Evolutionary conservation across 768 basidiomycete genomes (phyloP), one percentile per base, ranked within the genome.

Genomic region (Lactarius pseudohatsudake): DNA sequence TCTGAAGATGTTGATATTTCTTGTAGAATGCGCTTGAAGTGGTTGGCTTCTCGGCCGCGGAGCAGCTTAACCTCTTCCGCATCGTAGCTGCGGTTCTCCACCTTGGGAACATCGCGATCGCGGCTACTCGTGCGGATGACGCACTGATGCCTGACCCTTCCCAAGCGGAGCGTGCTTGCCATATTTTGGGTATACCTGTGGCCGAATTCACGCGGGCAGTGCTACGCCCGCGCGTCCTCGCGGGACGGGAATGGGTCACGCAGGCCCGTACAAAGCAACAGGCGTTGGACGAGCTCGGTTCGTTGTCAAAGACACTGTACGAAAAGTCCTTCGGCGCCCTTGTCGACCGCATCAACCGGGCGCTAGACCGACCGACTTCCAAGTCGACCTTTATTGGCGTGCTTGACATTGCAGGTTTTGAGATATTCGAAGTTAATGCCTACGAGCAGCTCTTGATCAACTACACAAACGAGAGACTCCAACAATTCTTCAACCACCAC

Each of bases 401-500:
- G 10, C 84, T 99, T 38, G 97, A 99, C 85, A 99, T 99, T 61
- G 97, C 97, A 8, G 97, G 97, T 10, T 99, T 99, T 78, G 97
- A 99, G 77, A 99, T 99, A 68, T 92, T 93, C 79, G 91, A 92
- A 62, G 82, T 89, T 72, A 98, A 98, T 76, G 90, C 90, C 10
- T 99, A 98, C 76, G 97, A 99, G 73, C 97, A 99, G 76, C 85
- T 99, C 32, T 85, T 96, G 72, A 99, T 99, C 85, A 99, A 99
- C 75, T 96, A 92, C 73, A 98, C 96, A 54, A 99, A 99, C 80
- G 97, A 99, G 84, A 96, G 92, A 74, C 84, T 98, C 10, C 96
- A 98, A 75, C 96, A 98, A 76, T 94, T 93, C 77, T 95, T 95
- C 85, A 99, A 98, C 73, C 94, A 98, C 77, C 97, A 98, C 76